Base-by-base conservation (phyloP, 2,329 filamentous ascomycete species). In the Penicillium sp. region DNA sequence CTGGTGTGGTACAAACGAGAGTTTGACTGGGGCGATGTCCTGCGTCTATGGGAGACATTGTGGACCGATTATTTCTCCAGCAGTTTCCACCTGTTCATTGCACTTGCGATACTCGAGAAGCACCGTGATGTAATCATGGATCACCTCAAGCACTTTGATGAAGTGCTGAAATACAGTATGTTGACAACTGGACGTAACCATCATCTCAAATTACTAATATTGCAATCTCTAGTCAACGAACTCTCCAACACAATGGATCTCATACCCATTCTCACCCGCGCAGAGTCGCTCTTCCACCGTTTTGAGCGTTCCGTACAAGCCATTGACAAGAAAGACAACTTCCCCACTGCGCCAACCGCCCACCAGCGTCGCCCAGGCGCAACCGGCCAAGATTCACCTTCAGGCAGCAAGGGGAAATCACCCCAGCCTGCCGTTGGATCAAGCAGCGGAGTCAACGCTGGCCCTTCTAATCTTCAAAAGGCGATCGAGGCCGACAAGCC, bases 1-100 rank as follows among this genome's bases (percentile, higher is more conserved):
- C 82, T 99, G 1, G 94, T 99, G 10, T 99, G 94, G 94, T 99
- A 94, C 76, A 99, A 99, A 80, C 88, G 94, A 47, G 94, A 99
- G 75, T 99, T 99, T 68, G 84, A 86, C 64, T 99, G 93, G 91
- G 74, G 83, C 47, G 92, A 97, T 69, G 86, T 96, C 11, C 78
- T 97, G 34, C 84, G 90, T 19, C 79, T 99, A 4, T 99, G 94
- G 94, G 94, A 99, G 75, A 82, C 84, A 0, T 78, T 97, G 2
- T 99, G 95, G 94, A 97, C 94, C 2, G 94, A 99, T 72, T 94
- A 88, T 66, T 76, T 91, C 59, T 92, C 85, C 68, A 90, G 90
- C 66, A 92, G 90, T 70, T 99, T 97, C 76, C 94, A 97, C 71
- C 80, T 99, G 15, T 99, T 99, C 71, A 82, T 99, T 60, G 94